These are phyloP conservation scores for Silene latifolia DNA, from an alignment of 148 eudicot species.

Conservation along the genomic window DNA sequence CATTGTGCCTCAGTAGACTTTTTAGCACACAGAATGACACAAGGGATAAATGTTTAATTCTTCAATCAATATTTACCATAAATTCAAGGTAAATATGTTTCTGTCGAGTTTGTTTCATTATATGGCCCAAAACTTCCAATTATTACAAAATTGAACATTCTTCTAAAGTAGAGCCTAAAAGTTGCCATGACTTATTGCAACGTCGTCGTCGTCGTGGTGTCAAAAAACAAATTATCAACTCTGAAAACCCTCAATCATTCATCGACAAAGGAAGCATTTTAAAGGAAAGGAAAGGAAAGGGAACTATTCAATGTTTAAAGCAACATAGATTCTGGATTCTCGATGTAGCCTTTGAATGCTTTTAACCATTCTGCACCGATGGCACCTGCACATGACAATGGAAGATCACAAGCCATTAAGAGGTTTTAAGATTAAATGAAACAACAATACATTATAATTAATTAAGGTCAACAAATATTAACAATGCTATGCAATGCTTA, in stretches of 20 bases:
- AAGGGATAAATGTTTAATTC: background rate
- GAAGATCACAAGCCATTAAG: background rate
- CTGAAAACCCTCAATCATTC: constrained; percentile 12
- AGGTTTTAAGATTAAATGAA: background rate
- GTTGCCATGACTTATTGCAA: constrained; percentile 8
- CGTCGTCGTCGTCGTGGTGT: constrained; percentile 13
- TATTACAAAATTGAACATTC: constrained; percentile 29
- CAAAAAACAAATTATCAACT: constrained; percentile 14
- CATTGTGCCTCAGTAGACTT: no score
- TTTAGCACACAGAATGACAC: no score
- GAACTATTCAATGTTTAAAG: constrained; percentile 35
- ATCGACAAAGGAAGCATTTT: background rate
- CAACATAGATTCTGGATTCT: constrained; percentile 93
- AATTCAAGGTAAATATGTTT: background rate
- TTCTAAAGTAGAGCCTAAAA: constrained; percentile 6
- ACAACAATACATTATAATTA: background rate
- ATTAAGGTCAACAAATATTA: background rate
- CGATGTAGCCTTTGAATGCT: constrained; percentile 93
- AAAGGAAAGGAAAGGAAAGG: constrained; percentile 12
- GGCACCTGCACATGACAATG: constrained; percentile 53
- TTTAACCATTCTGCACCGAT: constrained; percentile 98
- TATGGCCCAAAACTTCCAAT: constrained; percentile 13
- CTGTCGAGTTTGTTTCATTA: constrained; percentile 7
- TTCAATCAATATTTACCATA: background rate
- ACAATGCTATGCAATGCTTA: constrained; percentile 26